Conservation (phyloP, 257 asterid species). For the Ilex asprella region DNA sequence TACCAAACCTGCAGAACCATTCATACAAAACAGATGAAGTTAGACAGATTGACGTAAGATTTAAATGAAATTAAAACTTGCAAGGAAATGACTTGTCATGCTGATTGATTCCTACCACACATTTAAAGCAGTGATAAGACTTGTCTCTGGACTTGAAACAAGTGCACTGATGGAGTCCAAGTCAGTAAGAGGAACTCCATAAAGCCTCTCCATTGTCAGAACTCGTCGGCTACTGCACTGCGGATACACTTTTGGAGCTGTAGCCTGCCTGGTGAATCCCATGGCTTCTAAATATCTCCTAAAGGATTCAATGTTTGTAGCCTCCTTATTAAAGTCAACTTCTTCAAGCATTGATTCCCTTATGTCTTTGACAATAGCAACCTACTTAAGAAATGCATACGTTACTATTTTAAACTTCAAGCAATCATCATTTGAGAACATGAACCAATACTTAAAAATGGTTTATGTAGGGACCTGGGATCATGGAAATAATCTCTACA, state of each 20-base stretch:
- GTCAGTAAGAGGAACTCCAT: slow-evolving; percentile 97
- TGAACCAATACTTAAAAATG: too few species aligned
- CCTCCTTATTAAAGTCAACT: slow-evolving; percentile 93
- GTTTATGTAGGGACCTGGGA: too few species aligned
- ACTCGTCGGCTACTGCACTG: slow-evolving; percentile 61
- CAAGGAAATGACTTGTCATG: slow-evolving; percentile 7
- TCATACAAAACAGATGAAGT: background rate
- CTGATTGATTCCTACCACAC: slow-evolving; percentile 59
- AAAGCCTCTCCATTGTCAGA: slow-evolving; percentile 93
- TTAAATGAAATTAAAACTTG: background rate
- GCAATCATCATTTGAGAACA: background rate
- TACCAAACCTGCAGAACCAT: slow-evolving; percentile 70
- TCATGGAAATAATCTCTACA: too few species aligned
- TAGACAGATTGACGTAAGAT: background rate
- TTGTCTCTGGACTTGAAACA: slow-evolving; percentile 77
- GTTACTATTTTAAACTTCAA: background rate
- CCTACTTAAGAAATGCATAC: slow-evolving; percentile 34
- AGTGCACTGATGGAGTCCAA: slow-evolving; percentile 80
- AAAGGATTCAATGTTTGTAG: slow-evolving; percentile 75
- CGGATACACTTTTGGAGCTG: slow-evolving; percentile 84
- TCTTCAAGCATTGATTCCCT: slow-evolving; percentile 98
- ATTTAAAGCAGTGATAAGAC: slow-evolving; percentile 93
- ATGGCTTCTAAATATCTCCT: slow-evolving; percentile 77
- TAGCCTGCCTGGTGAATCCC: slow-evolving; percentile 90
- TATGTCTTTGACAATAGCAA: slow-evolving; percentile 91